Evolutionary conservation across 2,329 filamentous ascomycete genomes (phyloP).

Genomic region (Akanthomyces muscarius): DNA sequence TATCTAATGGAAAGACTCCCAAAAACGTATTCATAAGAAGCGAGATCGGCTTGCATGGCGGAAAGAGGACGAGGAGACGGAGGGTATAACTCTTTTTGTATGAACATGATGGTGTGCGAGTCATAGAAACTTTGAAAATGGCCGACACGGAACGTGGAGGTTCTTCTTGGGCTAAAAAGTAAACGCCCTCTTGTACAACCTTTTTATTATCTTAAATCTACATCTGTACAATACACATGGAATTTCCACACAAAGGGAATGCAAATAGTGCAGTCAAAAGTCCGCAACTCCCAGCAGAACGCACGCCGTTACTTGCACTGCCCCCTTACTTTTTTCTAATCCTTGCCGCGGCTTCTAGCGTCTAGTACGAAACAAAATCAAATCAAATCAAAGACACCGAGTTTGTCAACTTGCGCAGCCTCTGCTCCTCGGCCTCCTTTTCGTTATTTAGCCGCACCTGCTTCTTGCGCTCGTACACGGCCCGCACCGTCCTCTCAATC

Average conservation of each 20-base stretch:
- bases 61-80: not conserved
- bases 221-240: conserved; percentile 36
- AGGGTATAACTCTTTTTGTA: conserved; percentile 17
- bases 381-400: not conserved
- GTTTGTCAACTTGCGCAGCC: not conserved
- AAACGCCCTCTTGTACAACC: conserved; percentile 15
- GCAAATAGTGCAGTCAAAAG: not conserved
- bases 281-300: not conserved
- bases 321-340: not conserved
- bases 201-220: conserved; percentile 28
- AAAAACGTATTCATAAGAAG: conserved; percentile 5
- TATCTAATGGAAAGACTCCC: conserved; percentile 37
- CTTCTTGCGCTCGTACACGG: conserved; percentile 92
- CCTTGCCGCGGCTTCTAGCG: not conserved
- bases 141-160: not conserved
- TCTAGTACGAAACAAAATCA: not conserved
- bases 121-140: conserved; percentile 3
- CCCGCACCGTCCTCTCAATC: conserved; percentile 72
- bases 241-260: conserved; percentile 31
- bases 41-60: conserved; percentile 4
- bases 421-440: conserved; percentile 20
- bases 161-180: not conserved
- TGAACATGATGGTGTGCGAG: conserved; percentile 16
- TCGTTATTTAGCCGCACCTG: conserved; percentile 56
- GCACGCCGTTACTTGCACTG: not conserved